Evolutionary conservation across 2,329 filamentous ascomycete genomes (phyloP).

Genomic region (Exophiala dermatitidis): DNA sequence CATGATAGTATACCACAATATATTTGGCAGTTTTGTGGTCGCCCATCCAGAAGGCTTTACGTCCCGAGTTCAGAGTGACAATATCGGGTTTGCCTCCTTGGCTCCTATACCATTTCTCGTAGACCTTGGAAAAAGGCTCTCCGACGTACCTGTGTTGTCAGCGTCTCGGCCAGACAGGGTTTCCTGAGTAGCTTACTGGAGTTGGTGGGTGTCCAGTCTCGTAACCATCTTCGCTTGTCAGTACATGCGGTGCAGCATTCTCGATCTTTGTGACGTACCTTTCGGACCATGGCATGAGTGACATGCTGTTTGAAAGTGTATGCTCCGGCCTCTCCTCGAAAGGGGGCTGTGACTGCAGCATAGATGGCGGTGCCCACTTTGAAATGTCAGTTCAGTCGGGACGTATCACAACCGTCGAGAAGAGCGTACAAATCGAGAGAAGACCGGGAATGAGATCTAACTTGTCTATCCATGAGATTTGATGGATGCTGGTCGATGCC

Average conservation of each 20-base stretch:
- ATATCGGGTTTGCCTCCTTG: slow-evolving; percentile 13
- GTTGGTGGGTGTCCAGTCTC: slow-evolving; percentile 18
- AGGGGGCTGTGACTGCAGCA: slow-evolving; percentile 32
- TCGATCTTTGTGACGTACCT: slow-evolving; percentile 5
- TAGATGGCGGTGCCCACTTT: slow-evolving; percentile 14
- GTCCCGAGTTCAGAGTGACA: slow-evolving; percentile 22
- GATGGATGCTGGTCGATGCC: slow-evolving; percentile 1
- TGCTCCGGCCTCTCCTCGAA: slow-evolving; percentile 35
- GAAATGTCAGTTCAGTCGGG: background rate
- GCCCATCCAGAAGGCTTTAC: slow-evolving; percentile 26
- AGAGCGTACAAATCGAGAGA: slow-evolving; percentile 10
- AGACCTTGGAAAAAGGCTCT: slow-evolving; percentile 19
- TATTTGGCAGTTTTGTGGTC: slow-evolving; percentile 23
- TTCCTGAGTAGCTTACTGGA: slow-evolving; percentile 12
- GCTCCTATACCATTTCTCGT: slow-evolving; percentile 19
- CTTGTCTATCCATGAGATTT: slow-evolving; percentile 18
- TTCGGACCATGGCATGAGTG: slow-evolving; percentile 29
- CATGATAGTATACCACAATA: slow-evolving; percentile 25
- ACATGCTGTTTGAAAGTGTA: slow-evolving; percentile 34
- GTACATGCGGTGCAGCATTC: background rate
- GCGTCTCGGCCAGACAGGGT: background rate
- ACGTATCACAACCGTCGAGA: background rate
- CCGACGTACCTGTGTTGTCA: slow-evolving; percentile 19
- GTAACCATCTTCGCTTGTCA: slow-evolving; percentile 8
- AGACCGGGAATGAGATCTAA: slow-evolving; percentile 17